These are phyloP conservation scores for Fusarium guadeloupense DNA, from an alignment of 2,329 filamentous ascomycete species.

Conservation along the genomic window DNA sequence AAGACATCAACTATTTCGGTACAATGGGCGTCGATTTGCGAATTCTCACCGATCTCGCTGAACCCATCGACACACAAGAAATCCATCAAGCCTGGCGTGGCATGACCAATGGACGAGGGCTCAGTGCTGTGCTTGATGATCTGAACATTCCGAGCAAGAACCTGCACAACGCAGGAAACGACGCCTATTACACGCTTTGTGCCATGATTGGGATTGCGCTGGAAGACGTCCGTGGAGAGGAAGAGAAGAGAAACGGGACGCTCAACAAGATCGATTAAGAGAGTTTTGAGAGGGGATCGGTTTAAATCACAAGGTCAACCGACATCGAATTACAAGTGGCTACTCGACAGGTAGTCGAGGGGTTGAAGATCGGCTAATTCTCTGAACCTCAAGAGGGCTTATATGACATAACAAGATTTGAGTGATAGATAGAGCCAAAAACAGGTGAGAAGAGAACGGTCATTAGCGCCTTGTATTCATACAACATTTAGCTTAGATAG, in stretches of 20 bases:
- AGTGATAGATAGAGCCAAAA: neutral
- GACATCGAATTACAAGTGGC: no score
- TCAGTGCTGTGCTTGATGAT: constrained; percentile 69
- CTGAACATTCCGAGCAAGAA: constrained; percentile 70
- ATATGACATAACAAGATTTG: neutral
- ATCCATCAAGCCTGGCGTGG: constrained; percentile 73
- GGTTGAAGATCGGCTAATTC: no score
- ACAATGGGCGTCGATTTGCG: constrained; percentile 70
- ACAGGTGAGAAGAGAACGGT: constrained; percentile 41
- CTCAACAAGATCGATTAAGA: constrained; percentile 22
- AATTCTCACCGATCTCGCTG: constrained; percentile 62
- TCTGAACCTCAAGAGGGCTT: no score
- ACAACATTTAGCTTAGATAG: constrained; percentile 37
- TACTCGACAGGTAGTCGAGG: no score
- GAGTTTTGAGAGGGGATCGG: neutral
- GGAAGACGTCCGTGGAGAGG: constrained; percentile 36
- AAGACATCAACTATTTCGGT: constrained; percentile 75
- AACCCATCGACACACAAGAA: constrained; percentile 75
- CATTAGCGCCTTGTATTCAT: constrained; percentile 35
- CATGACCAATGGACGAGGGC: constrained; percentile 61
- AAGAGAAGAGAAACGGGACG: constrained; percentile 23
- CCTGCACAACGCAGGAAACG: constrained; percentile 90
- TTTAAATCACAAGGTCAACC: neutral
- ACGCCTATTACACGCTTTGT: constrained; percentile 81
- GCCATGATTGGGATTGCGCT: constrained; percentile 67